Evolutionary conservation across 805 yeast species (phyloP), one percentile per base, ranked within the genome.

Genomic region (Suhomyces sp.): DNA sequence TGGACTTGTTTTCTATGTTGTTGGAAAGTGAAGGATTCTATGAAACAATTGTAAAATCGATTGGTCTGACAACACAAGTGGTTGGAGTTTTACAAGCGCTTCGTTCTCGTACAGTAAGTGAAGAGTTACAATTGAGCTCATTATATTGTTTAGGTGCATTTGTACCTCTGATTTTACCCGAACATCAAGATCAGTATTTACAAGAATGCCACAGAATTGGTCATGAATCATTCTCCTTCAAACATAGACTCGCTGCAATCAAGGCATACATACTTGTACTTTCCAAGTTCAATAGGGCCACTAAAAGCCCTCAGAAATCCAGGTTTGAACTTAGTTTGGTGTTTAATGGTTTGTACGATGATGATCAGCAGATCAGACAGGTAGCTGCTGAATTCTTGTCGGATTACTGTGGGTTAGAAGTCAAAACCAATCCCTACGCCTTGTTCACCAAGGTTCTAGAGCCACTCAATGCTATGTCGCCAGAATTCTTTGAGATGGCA

Each of bases 301-400:
- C 9, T 6, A 10, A 19, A 28, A 13, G 16, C 25, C 11, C 9
- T 6, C 11, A 26, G 15, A 26, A 27, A n/a, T 16, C 23, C 18
- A 27, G 16, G 20, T 19, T 36, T 16, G 35, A 33, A 14, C 21
- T 27, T 22, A 48, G 9, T 36, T 60, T 25, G 38, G 44, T 25
- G 33, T 70, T 1, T 66, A 65, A 57, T 10, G 68, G 62, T 42
- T 51, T 81, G 16, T 59, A 60, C 34, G 95, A 87, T 55, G 95
- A 86, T 48, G 91, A 83, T 46, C 76, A 68, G 9, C 77, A 70
- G 10, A 58, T 84, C 5, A 63, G 95, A 38, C 56, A 58, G 1
- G 12, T 47, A 2, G 73, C 85, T 0, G 65, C 85, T 0, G 29
- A 44, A 1, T 65, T 63, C 36, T 52, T 79, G 12, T 52, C 68